Evolutionary conservation across 2,329 filamentous ascomycete genomes (phyloP), one percentile per base, ranked within the genome.

Genomic region (Ramichloridium luteum): DNA sequence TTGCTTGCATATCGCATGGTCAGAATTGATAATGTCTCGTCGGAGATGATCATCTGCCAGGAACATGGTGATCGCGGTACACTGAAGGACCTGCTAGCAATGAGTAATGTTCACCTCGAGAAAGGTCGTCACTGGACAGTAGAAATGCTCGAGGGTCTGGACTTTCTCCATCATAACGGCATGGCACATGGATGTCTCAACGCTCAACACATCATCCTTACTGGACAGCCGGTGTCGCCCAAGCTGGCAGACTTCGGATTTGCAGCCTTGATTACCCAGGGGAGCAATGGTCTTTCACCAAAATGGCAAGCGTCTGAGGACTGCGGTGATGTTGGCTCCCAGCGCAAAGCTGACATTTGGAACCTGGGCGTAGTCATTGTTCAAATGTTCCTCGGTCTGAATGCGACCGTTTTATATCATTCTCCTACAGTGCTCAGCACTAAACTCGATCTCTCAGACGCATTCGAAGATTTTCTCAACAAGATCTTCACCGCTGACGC

Each of bases 261-360:
- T 47, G 75, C 85, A 46, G 65, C 70, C 37, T 71, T 77, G 38
- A 59, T 88, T 20, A 72, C 26, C 6, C 20, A 83, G 2, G 18
- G 31, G 4, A 31, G 44, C 6, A 23, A 37, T 5, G 34, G 27
- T 10, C 6, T 43, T 11, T 32, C 41, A 3, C n/a, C 20, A 12
- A 42, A 40, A 12, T 54, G 50, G 50, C 38, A 34, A 14, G 27
- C 45, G 10, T 38, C 45, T 6, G 41, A 47, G 30, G 32, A 20
- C 27, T 25, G 28, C 6, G 23, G 35, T 11, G 16, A 28, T 1
- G n/a, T 28, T 9, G 13, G 30, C 13, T 18, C 27, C 5, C 36
- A 79, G 54, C 78, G 59, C 47, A 93, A 93, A 54, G 83, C 84
- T 0, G 90, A 96, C 53, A 73, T 96, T 6, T 98, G 90, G 90